Percentiles rank a stretch among this genome's conserved stretches.
Evolutionary conservation across 257 asterid genomes (phyloP).

Genomic region (Solanum appendiculatum): DNA sequence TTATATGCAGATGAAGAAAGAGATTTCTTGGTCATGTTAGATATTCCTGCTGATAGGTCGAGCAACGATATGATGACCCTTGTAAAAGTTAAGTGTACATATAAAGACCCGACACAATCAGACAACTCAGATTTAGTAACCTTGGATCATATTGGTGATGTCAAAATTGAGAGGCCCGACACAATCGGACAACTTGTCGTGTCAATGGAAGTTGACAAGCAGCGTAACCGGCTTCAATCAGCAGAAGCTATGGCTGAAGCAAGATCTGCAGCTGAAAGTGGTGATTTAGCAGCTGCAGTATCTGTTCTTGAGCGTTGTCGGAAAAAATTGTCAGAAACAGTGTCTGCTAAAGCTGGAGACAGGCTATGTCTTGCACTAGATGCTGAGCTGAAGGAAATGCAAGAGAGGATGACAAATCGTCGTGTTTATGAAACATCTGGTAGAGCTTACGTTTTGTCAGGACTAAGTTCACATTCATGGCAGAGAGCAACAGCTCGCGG

Average conservation of each 20-base stretch:
- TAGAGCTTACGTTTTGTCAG: constrained; percentile 83
- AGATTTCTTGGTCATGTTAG: constrained; percentile 51
- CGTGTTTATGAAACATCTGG: constrained; percentile 69
- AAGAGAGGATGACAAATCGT: constrained; percentile 73
- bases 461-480: constrained; percentile 91
- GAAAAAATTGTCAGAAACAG: constrained; percentile 32
- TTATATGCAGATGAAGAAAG: constrained; percentile 89
- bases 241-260: constrained; percentile 86
- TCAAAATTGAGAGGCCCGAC: constrained; percentile 46
- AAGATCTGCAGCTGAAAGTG: constrained; percentile 61
- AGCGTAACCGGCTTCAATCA: constrained; percentile 52
- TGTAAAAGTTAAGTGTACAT: constrained; percentile 43
- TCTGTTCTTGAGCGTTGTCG: constrained; percentile 47
- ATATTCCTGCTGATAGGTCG: constrained; percentile 42
- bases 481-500: constrained; percentile 97
- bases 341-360: constrained; percentile 58
- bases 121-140: constrained; percentile 6
- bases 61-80: constrained; percentile 46
- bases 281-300: constrained; percentile 50
- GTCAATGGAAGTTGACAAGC: constrained; percentile 78
- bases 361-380: constrained; percentile 41
- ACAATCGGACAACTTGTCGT: constrained; percentile 19
- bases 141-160: constrained; percentile 22
- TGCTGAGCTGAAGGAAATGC: constrained; percentile 77
- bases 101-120: constrained; percentile 31